Evolutionary conservation across 805 yeast species (phyloP), one percentile per base, ranked within the genome.

Genomic region (Cyberlindnera meyerae): DNA sequence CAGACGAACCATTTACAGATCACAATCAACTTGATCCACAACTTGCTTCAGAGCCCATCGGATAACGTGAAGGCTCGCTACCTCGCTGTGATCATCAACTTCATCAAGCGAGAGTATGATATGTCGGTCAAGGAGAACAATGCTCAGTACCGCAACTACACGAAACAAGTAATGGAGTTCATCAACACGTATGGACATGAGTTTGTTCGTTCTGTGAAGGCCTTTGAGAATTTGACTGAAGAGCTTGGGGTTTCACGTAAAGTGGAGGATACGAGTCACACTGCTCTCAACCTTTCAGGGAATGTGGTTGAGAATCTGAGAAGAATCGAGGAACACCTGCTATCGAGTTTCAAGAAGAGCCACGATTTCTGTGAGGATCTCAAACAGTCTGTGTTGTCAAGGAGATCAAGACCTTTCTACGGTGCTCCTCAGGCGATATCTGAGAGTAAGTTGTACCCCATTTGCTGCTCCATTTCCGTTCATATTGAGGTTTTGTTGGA

Each of bases 1-100:
- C 51, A 47, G 18, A 38, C 51, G 0, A 46, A 52, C 11, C 45
- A 47, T n/a, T 24, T 47, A 2, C 50, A 45, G 21, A 42, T 53
- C 4, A 37, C 49, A 2, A 39, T 36, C 6, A 41, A 33, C 18
- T 24, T 54, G 4, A 34, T 52, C 1, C 34, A 44, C 15, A 43
- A 42, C 15, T 16, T 54, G 8, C 31, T 51, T 25, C 45, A 33
- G 14, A 39, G 29, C 15, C 41, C 39, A 16, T 20, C 47, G 1
- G 24, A 37, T 1, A 28, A 39, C 14, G 28, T 40, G 1, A 43
- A 39, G 15, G 25, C 46, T 6, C 22, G 50, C n/a, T 39, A 38
- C 18, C 27, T 52, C 12, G 35, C 54, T 2, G 30, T 50, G 16
- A 8, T 48, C 15, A 24, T 50, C 4, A 45, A 37, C 24, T 31